Percentiles rank a stretch among this genome's conserved stretches.
These are phyloP conservation scores for Sugiyamaella grinbergsii DNA, from an alignment of 1,139 yeast genomes.

Conservation along the genomic window DNA sequence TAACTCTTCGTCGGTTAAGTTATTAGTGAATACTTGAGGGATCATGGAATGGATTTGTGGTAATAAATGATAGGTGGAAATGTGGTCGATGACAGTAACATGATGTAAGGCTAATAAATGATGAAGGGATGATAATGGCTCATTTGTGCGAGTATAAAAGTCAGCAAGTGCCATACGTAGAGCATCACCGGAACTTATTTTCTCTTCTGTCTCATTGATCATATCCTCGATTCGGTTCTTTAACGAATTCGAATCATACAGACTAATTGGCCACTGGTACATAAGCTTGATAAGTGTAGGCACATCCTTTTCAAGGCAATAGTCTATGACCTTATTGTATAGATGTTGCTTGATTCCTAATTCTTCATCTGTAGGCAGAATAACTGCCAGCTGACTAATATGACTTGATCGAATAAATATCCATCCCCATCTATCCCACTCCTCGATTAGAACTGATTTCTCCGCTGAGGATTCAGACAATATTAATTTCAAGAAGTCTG, in stretches of 20 bases:
- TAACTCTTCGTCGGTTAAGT: slow-evolving; percentile 46
- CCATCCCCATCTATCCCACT: slow-evolving; percentile 71
- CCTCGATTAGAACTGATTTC: slow-evolving; percentile 33
- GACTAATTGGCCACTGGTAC: slow-evolving; percentile 58
- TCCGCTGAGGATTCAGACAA: slow-evolving; percentile 41
- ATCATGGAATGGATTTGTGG: slow-evolving; percentile 50
- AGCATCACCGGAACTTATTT: neutral
- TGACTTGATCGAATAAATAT: slow-evolving; percentile 57
- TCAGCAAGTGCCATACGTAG: slow-evolving; percentile 57
- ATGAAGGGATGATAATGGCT: slow-evolving; percentile 62
- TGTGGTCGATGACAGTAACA: slow-evolving; percentile 55
- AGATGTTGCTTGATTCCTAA: slow-evolving; percentile 47
- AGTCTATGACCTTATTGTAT: slow-evolving; percentile 56
- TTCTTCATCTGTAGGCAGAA: slow-evolving; percentile 53
- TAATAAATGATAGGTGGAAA: slow-evolving; percentile 64
- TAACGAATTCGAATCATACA: slow-evolving; percentile 54
- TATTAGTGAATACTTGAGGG: slow-evolving; percentile 56
- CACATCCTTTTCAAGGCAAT: slow-evolving; percentile 49
- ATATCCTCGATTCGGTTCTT: slow-evolving; percentile 53
- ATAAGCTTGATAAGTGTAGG: slow-evolving; percentile 48
- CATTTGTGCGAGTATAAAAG: slow-evolving; percentile 58
- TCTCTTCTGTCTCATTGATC: slow-evolving; percentile 36
- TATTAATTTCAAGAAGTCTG: slow-evolving; percentile 51
- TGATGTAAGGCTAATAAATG: slow-evolving; percentile 63
- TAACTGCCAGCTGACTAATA: slow-evolving; percentile 51